Conservation (phyloP, 2,329 filamentous ascomycete species). For the Leptographium lundbergii region DNA sequence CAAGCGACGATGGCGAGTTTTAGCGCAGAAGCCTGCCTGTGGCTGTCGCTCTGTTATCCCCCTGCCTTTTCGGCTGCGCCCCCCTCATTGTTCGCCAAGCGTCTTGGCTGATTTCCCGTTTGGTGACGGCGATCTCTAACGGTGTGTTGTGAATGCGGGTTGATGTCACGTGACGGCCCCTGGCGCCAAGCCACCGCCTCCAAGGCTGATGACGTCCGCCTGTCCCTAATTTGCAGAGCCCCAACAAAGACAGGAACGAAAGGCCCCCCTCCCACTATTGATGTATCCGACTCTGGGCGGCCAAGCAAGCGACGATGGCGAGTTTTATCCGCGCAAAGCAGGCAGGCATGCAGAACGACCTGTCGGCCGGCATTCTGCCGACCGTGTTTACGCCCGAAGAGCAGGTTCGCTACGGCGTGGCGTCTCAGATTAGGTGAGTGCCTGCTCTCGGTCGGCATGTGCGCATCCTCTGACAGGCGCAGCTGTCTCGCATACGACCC, state of each 20-base stretch:
- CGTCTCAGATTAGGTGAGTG: slow-evolving; percentile 53
- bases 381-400: slow-evolving; percentile 76
- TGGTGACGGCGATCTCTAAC: too few relatives aligned
- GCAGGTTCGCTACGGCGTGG: slow-evolving; percentile 70
- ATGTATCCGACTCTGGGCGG: not conserved
- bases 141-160: too few relatives aligned
- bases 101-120: too few relatives aligned
- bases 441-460: not conserved
- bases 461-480: slow-evolving; percentile 12
- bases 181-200: too few relatives aligned
- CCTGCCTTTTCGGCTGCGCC: too few relatives aligned
- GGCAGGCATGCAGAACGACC: slow-evolving; percentile 80
- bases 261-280: not conserved
- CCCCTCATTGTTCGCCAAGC: too few relatives aligned
- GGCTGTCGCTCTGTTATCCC: not conserved
- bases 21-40: too few relatives aligned
- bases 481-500: slow-evolving; percentile 85
- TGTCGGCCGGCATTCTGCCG: slow-evolving; percentile 68
- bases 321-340: slow-evolving; percentile 86
- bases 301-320: slow-evolving; percentile 46
- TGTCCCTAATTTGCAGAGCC: not conserved
- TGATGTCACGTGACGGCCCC: too few relatives aligned
- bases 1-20: too few relatives aligned
- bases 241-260: not conserved
- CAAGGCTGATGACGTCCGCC: not conserved